Evolutionary conservation across 2,329 filamentous ascomycete species (phyloP).

Genomic region (Nigrospora osmanthi): DNA sequence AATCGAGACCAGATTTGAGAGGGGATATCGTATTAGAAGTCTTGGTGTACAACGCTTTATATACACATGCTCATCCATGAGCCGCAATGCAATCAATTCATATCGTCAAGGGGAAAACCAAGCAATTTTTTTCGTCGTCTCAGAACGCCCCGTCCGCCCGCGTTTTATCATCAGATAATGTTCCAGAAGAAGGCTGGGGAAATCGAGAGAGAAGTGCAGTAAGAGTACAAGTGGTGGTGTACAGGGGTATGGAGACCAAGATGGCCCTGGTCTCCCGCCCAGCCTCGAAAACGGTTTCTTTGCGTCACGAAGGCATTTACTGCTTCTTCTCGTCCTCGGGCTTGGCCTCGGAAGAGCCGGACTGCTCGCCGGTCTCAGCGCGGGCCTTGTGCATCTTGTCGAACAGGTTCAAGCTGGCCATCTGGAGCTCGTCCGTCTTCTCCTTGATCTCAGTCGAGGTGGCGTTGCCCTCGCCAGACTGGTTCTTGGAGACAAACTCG

Average conservation of each 20-base stretch:
- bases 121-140: slow-evolving; percentile 20
- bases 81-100: slow-evolving; percentile 33
- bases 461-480: slow-evolving; percentile 79
- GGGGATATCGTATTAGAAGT: slow-evolving; percentile 49
- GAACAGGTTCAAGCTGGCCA: slow-evolving; percentile 90
- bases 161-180: slow-evolving; percentile 27
- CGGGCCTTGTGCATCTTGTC: slow-evolving; percentile 99
- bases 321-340: slow-evolving; percentile 63
- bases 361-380: slow-evolving; percentile 53
- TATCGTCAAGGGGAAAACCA: slow-evolving; percentile 33
- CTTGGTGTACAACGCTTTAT: slow-evolving; percentile 31
- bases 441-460: slow-evolving; percentile 93
- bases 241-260: slow-evolving; percentile 28
- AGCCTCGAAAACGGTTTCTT: too few species aligned
- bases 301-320: slow-evolving; percentile 12
- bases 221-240: slow-evolving; percentile 41
- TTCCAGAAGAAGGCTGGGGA: slow-evolving; percentile 10
- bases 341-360: slow-evolving; percentile 30
- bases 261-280: not conserved
- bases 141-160: slow-evolving; percentile 23
- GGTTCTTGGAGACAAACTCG: slow-evolving; percentile 89
- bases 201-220: slow-evolving; percentile 27
- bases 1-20: slow-evolving; percentile 29
- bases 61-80: slow-evolving; percentile 32
- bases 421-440: slow-evolving; percentile 97